Evolutionary conservation across 176 grass and related monocot species (phyloP).

Genomic region (Aechmea fasciata): DNA sequence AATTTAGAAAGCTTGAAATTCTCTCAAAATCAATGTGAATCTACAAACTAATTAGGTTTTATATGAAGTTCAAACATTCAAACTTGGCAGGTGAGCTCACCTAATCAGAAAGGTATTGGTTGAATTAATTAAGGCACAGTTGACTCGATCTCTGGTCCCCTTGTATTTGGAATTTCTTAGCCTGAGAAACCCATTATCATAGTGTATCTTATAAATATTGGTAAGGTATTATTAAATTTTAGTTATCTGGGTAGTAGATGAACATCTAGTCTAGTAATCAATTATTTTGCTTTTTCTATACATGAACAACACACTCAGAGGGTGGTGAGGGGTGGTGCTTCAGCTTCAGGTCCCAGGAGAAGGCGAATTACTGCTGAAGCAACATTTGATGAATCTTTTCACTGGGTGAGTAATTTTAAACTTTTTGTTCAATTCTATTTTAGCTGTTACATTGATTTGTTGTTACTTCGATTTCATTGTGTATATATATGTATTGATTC

Average conservation of each 20-base stretch:
- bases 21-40: not conserved
- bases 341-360: not conserved
- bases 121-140: conserved; percentile 18
- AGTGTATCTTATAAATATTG: too few relatives aligned
- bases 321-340: not conserved
- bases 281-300: not conserved
- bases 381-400: conserved; percentile 12
- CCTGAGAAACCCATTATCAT: not conserved
- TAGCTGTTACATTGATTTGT: not conserved
- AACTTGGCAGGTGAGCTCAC: conserved; percentile 37
- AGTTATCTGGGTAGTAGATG: conserved; percentile 13
- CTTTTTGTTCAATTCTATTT: not conserved
- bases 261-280: conserved; percentile 19
- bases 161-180: conserved; percentile 40
- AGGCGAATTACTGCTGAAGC: not conserved
- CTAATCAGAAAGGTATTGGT: conserved; percentile 13
- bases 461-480: not conserved
- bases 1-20: not conserved
- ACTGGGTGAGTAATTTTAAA: conserved; percentile 13
- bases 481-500: not conserved
- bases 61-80: not conserved
- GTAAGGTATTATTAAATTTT: conserved; percentile 14
- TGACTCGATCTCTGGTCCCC: conserved; percentile 39
- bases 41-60: not conserved
- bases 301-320: not conserved